phyloP scores from a whole-genome alignment of 441 rosid genomes.

The Hypseocharis bilobata region DNA sequence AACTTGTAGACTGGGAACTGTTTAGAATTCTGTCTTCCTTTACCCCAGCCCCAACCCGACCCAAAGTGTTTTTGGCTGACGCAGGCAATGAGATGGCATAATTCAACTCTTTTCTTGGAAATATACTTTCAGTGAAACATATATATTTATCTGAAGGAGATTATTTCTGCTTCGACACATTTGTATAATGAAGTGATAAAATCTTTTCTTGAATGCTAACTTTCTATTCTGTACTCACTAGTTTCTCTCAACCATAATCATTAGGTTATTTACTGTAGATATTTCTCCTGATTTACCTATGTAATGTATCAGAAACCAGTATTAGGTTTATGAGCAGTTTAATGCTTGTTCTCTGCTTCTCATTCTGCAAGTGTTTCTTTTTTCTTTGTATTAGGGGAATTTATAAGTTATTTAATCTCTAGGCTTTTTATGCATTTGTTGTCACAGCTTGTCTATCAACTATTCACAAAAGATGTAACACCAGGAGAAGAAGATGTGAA shows the following conservation, averaged over 20 bases:
- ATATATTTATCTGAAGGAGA: not conserved
- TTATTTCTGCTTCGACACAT: not conserved
- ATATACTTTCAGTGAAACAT: not conserved
- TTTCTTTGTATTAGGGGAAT: conserved; percentile 4
- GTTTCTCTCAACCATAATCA: not conserved
- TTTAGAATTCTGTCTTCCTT: too few relatives aligned
- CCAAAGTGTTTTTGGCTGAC: too few relatives aligned
- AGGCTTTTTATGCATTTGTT: conserved; percentile 18
- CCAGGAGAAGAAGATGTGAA: conserved; percentile 90
- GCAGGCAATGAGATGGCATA: not conserved
- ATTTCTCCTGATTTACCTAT: not conserved
- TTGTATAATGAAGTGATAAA: not conserved
- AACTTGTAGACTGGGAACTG: too few relatives aligned
- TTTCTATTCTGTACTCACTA: not conserved
- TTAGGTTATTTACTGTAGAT: not conserved
- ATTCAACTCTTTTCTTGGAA: not conserved
- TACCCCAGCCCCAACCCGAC: too few relatives aligned
- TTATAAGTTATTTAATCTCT: conserved; percentile 1
- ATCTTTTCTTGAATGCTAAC: not conserved
- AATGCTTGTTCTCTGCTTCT: not conserved
- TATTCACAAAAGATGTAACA: conserved; percentile 60
- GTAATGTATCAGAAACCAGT: not conserved
- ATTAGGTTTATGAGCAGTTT: not conserved
- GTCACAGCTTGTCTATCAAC: conserved; percentile 72
- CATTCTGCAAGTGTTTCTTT: not conserved